phyloP scores from a whole-genome alignment of 306 rosid species.

The Vigna hirtella region DNA sequence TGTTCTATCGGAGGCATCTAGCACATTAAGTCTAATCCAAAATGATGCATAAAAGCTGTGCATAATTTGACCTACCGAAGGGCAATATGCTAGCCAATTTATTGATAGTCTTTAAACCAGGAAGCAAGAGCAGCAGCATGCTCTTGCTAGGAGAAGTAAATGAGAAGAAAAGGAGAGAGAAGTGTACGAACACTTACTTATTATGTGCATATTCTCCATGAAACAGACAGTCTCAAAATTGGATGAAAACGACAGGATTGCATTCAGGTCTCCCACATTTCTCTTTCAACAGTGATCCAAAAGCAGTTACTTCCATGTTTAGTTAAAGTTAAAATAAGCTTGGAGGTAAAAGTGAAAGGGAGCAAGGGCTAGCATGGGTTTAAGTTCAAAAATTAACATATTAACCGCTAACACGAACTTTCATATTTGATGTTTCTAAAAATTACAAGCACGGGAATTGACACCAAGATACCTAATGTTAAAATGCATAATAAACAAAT shows the following conservation, averaged over 20 bases:
- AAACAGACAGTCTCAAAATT: not conserved
- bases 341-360: too few relatives aligned
- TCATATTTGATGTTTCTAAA: not conserved
- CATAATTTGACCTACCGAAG: not conserved
- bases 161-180: not conserved
- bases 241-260: conserved; percentile 1
- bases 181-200: not conserved
- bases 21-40: conserved; percentile 6
- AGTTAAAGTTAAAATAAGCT: too few relatives aligned
- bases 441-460: not conserved
- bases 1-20: conserved; percentile 28
- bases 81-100: not conserved
- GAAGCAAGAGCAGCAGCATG: conserved; percentile 5
- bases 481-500: too few relatives aligned
- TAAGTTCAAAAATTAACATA: too few relatives aligned
- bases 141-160: not conserved
- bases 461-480: not conserved
- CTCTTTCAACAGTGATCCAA: conserved; percentile 6
- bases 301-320: not conserved
- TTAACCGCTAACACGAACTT: not conserved
- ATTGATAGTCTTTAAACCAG: not conserved
- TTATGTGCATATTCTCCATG: not conserved
- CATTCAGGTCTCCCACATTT: conserved; percentile 8
- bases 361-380: too few relatives aligned
- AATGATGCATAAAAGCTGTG: not conserved